Evolutionary conservation across 2,329 filamentous ascomycete genomes (phyloP), one percentile per base, ranked within the genome.

Genomic region (Fusarium siculi): DNA sequence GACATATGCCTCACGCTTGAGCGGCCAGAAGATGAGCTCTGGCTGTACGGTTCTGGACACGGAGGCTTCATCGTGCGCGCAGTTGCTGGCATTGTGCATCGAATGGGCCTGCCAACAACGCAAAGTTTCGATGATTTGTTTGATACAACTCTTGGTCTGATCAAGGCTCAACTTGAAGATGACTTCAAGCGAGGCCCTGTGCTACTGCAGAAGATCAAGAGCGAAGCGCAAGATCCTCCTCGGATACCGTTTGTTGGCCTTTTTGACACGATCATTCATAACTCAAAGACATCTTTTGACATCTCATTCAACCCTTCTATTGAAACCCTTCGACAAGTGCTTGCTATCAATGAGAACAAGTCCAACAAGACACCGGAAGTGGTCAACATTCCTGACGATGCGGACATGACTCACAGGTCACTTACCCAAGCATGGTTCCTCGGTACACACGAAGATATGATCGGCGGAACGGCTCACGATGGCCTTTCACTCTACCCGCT

Each of bases 401-500:
- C 64, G 2, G 66, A 74, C 4, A 63, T 65, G 56, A 49, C 61
- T 12, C 55, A 53, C 2, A 54, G 66, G 10, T 78, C 76, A 2
- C 59, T 77, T 9, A 52, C 66, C 12, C 74, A 77, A 39, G 73
- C 74, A 9, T 77, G 76, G 76, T 77, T 77, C 16, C 32, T 77
- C 5, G 76, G 76, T 12, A 77, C 76, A 4, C 74, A 67, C 8
- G 65, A 77, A 12, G 76, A 77, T 21, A 49, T 77, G 46, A 63
- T 73, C 9, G 76, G 76, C 1, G 76, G 76, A 3, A 68, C 65
- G 9, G n/a, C 57, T 14, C 63, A 74, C 18, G 76, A 77, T 18
- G 76, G 76, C 0, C 59, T 77, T 18, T 77, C 76, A 7, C 56
- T 77, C 0, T 77, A 77, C 16, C 73, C 76, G 0, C 44, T 77